These are phyloP conservation scores for Tylopilus vinaceipallidus DNA, from an alignment of 768 basidiomycete genomes.

Conservation along the genomic window DNA sequence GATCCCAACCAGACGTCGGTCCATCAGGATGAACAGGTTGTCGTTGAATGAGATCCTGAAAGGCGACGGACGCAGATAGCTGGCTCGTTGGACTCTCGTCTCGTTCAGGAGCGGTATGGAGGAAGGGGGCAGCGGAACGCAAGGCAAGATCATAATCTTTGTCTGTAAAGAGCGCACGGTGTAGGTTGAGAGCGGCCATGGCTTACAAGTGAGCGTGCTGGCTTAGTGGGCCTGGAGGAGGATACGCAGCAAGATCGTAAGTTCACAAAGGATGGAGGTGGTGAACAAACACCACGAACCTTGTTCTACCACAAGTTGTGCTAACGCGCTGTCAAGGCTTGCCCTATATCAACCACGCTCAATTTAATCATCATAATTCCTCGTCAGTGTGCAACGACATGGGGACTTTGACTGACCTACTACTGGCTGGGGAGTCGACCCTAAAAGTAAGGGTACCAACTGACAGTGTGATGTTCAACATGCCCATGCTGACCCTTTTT, in stretches of 20 bases:
- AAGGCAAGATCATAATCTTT: slow-evolving; percentile 13
- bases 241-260: slow-evolving; percentile 16
- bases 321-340: slow-evolving; percentile 3
- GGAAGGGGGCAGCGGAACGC: slow-evolving; percentile 22
- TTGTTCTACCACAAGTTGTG: slow-evolving; percentile 2
- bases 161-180: slow-evolving; percentile 49
- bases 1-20: slow-evolving; percentile 30
- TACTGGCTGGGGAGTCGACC: background rate
- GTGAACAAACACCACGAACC: slow-evolving; percentile 8
- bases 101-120: slow-evolving; percentile 13
- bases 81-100: slow-evolving; percentile 15
- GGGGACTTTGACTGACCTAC: slow-evolving; percentile 12
- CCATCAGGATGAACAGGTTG: slow-evolving; percentile 45
- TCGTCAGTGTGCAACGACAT: background rate
- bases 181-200: slow-evolving; percentile 64
- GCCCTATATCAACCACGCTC: slow-evolving; percentile 8
- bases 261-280: background rate
- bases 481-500: slow-evolving; percentile 16
- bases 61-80: slow-evolving; percentile 27
- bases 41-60: slow-evolving; percentile 37
- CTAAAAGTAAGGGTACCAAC: background rate
- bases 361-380: background rate
- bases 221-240: slow-evolving; percentile 7
- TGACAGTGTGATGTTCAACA: slow-evolving; percentile 1
- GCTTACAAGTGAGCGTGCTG: slow-evolving; percentile 14